A percentile compares a stretch with the other conserved stretches of the same genome.
Conservation (phyloP, 2,329 filamentous ascomycete species). For the Cordyceps javanica region DNA sequence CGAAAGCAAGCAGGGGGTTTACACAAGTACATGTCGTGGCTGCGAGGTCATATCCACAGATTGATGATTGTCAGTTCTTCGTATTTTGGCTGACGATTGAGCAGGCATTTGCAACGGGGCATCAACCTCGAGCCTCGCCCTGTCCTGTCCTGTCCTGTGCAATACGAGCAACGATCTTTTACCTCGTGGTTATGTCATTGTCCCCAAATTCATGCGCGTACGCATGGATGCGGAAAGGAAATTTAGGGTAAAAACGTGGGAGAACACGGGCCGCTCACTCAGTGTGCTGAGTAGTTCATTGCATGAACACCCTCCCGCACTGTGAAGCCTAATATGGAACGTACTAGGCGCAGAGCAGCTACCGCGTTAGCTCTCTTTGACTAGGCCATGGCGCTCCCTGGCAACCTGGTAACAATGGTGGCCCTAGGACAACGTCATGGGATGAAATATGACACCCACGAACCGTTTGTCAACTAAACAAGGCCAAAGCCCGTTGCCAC, state of each 20-base stretch:
- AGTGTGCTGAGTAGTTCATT: not conserved
- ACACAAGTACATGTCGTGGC: not conserved
- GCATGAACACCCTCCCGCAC: not conserved
- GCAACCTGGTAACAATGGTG: not conserved
- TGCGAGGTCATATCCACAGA: not conserved
- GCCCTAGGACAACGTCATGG: conserved; percentile 3
- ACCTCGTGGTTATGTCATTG: not conserved
- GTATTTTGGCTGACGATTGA: not conserved
- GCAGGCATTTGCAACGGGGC: not conserved
- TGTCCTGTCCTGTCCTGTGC: not conserved
- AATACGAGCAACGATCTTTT: not conserved
- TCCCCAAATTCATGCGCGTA: no score
- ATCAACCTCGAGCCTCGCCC: not conserved
- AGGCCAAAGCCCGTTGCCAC: not conserved
- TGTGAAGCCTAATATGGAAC: not conserved
- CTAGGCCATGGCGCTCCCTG: not conserved
- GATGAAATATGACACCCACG: conserved; percentile 1
- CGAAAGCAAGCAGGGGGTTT: not conserved
- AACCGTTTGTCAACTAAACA: not conserved
- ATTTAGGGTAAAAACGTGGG: conserved; percentile 5
- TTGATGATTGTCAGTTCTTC: not conserved
- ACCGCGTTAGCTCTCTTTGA: not conserved
- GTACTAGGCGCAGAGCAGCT: not conserved
- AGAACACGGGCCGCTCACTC: not conserved
- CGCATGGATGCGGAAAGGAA: not conserved